A percentile compares a stretch with the other conserved stretches of the same genome.
Conservation (phyloP, 1,139 yeast species). For the Tardiomyces digboiensis region DNA sequence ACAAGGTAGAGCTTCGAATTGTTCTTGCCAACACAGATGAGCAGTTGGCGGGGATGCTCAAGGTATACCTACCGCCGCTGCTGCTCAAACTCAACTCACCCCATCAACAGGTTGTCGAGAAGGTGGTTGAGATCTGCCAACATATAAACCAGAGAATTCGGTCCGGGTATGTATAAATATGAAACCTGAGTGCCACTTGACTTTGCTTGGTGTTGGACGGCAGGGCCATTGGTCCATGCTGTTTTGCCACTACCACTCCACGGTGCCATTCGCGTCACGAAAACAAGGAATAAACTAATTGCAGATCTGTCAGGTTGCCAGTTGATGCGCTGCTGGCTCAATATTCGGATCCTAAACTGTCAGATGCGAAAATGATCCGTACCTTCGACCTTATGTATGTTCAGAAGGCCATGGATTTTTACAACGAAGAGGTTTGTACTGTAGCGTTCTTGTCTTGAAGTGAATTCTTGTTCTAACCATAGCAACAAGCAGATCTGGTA, state of each 20-base stretch:
- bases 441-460: no score
- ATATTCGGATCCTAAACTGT: slow-evolving; percentile 43
- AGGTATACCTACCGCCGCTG: slow-evolving; percentile 64
- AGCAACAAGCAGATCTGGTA: slow-evolving; percentile 21
- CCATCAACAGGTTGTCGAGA: slow-evolving; percentile 54
- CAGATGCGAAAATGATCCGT: slow-evolving; percentile 45
- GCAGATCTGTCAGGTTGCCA: slow-evolving; percentile 45
- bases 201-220: no score
- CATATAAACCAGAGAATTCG: slow-evolving; percentile 55
- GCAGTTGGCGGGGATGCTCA: slow-evolving; percentile 53
- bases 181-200: background rate
- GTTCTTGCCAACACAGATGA: slow-evolving; percentile 66
- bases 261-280: no score
- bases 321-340: slow-evolving; percentile 52
- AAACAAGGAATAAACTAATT: no score
- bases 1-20: slow-evolving; percentile 65
- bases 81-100: slow-evolving; percentile 71
- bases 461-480: no score
- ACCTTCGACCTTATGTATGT: slow-evolving; percentile 59
- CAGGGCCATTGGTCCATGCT: no score
- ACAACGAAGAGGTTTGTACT: background rate
- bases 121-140: slow-evolving; percentile 57
- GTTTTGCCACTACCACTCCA: no score
- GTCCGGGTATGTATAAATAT: background rate
- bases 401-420: slow-evolving; percentile 47